These are phyloP conservation scores for Trichoderma atrobrunneum DNA, from an alignment of 2,329 filamentous ascomycete species.

Conservation along the genomic window DNA sequence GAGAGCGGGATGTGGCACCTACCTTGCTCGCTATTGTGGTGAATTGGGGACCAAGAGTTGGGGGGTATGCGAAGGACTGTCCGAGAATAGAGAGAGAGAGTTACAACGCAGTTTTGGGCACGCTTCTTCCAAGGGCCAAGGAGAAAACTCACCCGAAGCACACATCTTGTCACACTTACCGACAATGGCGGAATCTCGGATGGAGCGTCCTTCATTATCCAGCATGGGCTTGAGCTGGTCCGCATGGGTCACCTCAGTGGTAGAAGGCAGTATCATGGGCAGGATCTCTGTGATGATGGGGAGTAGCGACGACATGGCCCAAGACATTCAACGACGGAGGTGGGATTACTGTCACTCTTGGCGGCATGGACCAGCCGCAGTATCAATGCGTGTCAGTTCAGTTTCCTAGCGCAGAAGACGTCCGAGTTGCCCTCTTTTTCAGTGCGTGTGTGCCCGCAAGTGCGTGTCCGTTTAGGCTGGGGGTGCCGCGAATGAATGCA, in stretches of 20 bases:
- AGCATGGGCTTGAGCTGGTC: constrained; percentile 44
- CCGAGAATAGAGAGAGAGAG: not conserved
- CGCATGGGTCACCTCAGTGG: constrained; percentile 55
- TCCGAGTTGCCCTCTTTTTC: not conserved
- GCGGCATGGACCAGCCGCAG: not conserved
- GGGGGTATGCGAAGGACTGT: constrained; percentile 63
- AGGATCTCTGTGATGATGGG: constrained; percentile 57
- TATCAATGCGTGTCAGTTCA: not conserved
- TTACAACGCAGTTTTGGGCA: constrained; percentile 15
- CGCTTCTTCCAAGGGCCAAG: constrained; percentile 1
- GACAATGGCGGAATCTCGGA: constrained; percentile 55
- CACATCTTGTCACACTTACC: constrained; percentile 64
- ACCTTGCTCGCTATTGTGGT: constrained; percentile 70
- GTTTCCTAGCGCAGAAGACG: constrained; percentile 5
- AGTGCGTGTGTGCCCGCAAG: not conserved
- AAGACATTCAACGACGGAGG: not conserved
- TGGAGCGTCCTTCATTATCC: constrained; percentile 31
- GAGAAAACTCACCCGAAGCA: constrained; percentile 53
- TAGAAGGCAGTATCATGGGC: constrained; percentile 56
- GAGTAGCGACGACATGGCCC: constrained; percentile 50
- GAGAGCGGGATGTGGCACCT: constrained; percentile 25
- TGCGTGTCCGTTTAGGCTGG: constrained; percentile 4
- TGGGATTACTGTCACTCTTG: constrained; percentile 7
- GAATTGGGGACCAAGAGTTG: constrained; percentile 58
- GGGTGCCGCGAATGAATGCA: constrained; percentile 8